Evolutionary conservation across 1,284 basidiomycete species (phyloP).

Genomic region (Mycena sp.): DNA sequence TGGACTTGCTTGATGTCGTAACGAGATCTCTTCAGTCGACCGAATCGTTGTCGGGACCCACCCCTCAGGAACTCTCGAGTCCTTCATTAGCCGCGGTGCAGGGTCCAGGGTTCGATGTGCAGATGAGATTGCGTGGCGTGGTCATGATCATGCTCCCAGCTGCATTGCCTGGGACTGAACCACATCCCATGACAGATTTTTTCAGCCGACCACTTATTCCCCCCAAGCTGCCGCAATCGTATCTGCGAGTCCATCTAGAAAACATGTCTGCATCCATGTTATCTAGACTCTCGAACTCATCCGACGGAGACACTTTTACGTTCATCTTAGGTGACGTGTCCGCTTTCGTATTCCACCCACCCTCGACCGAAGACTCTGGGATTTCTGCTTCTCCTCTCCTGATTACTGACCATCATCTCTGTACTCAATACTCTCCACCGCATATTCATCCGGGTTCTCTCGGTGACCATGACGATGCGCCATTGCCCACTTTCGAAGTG

Average conservation of each 20-base stretch:
- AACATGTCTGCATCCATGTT: slow-evolving; percentile 51
- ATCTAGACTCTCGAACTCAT: slow-evolving; percentile 36
- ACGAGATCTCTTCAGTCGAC: slow-evolving; percentile 41
- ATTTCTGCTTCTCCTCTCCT: slow-evolving; percentile 66
- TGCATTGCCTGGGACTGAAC: slow-evolving; percentile 14
- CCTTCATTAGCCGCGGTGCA: neutral
- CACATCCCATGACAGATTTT: slow-evolving; percentile 52
- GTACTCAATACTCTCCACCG: slow-evolving; percentile 57
- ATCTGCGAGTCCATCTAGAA: slow-evolving; percentile 70
- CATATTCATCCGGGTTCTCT: slow-evolving; percentile 55
- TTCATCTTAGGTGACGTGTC: slow-evolving; percentile 61
- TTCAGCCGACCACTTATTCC: slow-evolving; percentile 69
- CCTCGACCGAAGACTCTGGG: slow-evolving; percentile 16
- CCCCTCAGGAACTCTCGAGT: slow-evolving; percentile 12
- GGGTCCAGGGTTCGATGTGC: slow-evolving; percentile 12
- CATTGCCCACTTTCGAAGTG: slow-evolving; percentile 66
- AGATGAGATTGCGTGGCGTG: slow-evolving; percentile 55
- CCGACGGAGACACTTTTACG: slow-evolving; percentile 30
- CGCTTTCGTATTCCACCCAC: slow-evolving; percentile 57
- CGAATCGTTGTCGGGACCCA: slow-evolving; percentile 33
- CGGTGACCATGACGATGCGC: slow-evolving; percentile 39
- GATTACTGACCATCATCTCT: slow-evolving; percentile 69
- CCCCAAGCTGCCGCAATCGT: slow-evolving; percentile 59
- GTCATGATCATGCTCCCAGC: slow-evolving; percentile 60
- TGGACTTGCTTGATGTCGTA: slow-evolving; percentile 55